These are phyloP conservation scores for Anthracocystis setariae DNA, from an alignment of 1,284 basidiomycete species.

Conservation along the genomic window DNA sequence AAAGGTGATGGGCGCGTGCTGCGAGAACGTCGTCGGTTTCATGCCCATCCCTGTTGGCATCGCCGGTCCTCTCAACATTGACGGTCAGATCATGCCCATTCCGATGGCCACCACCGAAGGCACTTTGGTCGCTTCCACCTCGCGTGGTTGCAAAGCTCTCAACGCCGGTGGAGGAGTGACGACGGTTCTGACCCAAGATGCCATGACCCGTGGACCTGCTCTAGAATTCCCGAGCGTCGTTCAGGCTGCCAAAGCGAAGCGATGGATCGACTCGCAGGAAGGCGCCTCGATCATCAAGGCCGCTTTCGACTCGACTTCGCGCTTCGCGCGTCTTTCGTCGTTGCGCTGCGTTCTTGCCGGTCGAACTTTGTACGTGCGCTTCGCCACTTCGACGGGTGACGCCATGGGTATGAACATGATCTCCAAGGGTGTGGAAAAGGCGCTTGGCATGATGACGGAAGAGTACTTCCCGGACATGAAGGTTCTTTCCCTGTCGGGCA, in stretches of 20 bases:
- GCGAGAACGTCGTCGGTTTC: constrained; percentile 98
- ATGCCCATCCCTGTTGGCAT: constrained; percentile 96
- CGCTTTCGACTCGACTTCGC: constrained; percentile 87
- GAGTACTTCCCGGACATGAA: constrained; percentile 90
- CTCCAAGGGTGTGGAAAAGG: constrained; percentile 76
- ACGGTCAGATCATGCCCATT: constrained; percentile 85
- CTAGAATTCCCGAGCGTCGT: constrained; percentile 90
- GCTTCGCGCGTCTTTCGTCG: constrained; percentile 64
- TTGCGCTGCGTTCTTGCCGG: constrained; percentile 65
- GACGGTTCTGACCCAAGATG: constrained; percentile 91
- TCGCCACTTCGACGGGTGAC: constrained; percentile 93
- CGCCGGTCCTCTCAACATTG: constrained; percentile 92
- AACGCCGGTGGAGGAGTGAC: constrained; percentile 95
- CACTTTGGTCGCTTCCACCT: constrained; percentile 95
- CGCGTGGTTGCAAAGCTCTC: constrained; percentile 96
- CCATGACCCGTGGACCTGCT: constrained; percentile 97
- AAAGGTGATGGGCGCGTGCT: constrained; percentile 94
- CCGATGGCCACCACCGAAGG: constrained; percentile 99
- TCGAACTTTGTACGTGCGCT: constrained; percentile 88
- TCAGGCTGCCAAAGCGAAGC: constrained; percentile 83
- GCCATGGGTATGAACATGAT: constrained; percentile 99
- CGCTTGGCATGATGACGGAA: constrained; percentile 80
- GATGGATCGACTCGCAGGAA: constrained; percentile 87
- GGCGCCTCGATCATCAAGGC: constrained; percentile 81
- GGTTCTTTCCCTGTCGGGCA: constrained; percentile 92